phyloP scores from a whole-genome alignment of 805 yeast genomes.

The Hanseniaspora clermontiae region DNA sequence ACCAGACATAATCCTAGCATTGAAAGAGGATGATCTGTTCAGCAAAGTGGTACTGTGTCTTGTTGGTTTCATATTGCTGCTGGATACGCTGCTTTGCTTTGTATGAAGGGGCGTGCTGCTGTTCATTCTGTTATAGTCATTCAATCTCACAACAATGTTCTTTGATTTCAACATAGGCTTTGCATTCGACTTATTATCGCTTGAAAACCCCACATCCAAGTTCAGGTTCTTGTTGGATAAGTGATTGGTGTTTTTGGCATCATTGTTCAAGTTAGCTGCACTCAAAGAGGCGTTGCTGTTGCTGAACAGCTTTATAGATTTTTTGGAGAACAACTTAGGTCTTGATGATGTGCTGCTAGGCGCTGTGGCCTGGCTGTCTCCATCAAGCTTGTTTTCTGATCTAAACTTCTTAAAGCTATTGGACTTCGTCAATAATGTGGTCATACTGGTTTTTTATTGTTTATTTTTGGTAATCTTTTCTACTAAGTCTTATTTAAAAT shows the following conservation, averaged over 20 bases:
- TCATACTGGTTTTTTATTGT: too few species aligned
- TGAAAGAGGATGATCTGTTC: not conserved
- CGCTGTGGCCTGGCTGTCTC: not conserved
- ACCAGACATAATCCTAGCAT: not conserved
- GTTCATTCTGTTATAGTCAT: constrained; percentile 1
- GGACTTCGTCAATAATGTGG: not conserved
- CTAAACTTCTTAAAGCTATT: constrained; percentile 10
- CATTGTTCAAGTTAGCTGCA: not conserved
- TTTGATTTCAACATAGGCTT: not conserved
- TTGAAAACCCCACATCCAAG: not conserved
- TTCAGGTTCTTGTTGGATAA: not conserved
- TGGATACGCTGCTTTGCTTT: not conserved
- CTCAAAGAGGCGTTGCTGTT: not conserved
- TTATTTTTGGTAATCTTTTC: too few species aligned
- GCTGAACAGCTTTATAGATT: constrained; percentile 4
- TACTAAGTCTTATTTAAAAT: too few species aligned
- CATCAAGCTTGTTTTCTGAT: not conserved
- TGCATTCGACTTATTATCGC: not conserved
- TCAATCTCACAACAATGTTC: constrained; percentile 9
- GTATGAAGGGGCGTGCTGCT: not conserved
- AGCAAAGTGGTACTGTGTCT: not conserved
- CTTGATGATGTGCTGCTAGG: not conserved
- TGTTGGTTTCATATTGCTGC: not conserved
- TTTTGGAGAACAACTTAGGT: constrained; percentile 10
- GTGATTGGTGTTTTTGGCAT: not conserved